Conservation (phyloP, 495 filamentous ascomycete genomes). For the Geopyxis carbonaria region DNA sequence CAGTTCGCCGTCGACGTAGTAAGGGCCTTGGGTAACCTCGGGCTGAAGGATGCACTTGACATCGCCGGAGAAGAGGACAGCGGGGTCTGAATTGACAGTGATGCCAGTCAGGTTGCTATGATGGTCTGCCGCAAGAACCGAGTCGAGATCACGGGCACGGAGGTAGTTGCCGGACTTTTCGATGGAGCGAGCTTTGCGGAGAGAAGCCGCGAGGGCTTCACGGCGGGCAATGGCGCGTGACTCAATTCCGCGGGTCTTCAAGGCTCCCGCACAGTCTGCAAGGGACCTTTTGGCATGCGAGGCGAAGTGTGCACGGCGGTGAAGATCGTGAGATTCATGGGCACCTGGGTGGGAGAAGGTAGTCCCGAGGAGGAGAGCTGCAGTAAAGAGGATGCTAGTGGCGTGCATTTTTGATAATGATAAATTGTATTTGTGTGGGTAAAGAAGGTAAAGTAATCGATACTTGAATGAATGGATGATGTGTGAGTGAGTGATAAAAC, state of each 20-base stretch:
- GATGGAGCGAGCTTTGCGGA: slow-evolving; percentile 26
- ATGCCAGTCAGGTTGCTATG: slow-evolving; percentile 30
- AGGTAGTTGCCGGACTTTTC: slow-evolving; percentile 15
- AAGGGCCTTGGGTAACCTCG: slow-evolving; percentile 30
- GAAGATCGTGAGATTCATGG: slow-evolving; percentile 20
- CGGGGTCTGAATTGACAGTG: slow-evolving; percentile 25
- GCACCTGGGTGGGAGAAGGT: slow-evolving; percentile 28
- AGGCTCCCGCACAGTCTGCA: slow-evolving; percentile 25
- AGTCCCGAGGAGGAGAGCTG: slow-evolving; percentile 17
- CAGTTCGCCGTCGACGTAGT: slow-evolving; percentile 17
- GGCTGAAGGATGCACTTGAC: slow-evolving; percentile 28
- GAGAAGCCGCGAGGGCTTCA: slow-evolving; percentile 26
- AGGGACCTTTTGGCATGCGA: slow-evolving; percentile 27
- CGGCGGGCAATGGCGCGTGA: slow-evolving; percentile 27
- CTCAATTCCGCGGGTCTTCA: slow-evolving; percentile 22
- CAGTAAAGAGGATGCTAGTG: slow-evolving; percentile 1
- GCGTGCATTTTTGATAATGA: no score
- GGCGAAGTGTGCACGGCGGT: slow-evolving; percentile 24
- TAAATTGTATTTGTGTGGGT: no score
- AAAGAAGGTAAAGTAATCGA: no score
- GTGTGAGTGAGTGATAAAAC: no score
- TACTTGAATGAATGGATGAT: no score
- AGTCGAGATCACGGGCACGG: slow-evolving; percentile 27
- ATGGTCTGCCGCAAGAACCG: slow-evolving; percentile 26
- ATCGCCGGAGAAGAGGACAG: slow-evolving; percentile 30